Base-by-base conservation (phyloP, 345 rosid species). In the Turnera subulata region DNA sequence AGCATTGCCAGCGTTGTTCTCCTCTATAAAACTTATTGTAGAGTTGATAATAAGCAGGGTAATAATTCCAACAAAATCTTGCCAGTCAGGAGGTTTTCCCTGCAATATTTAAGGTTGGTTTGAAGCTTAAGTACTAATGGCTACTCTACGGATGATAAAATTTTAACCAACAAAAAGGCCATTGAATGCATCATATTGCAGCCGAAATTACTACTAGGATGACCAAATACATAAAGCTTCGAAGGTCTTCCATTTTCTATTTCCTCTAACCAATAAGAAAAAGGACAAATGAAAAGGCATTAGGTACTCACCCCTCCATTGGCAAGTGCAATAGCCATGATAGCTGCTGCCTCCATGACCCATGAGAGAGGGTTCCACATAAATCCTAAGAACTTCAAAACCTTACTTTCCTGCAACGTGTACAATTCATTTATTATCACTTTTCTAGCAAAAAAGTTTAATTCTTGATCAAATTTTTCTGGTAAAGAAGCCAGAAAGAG, bases 331-430 rank as follows among this genome's bases (percentile, higher is more conserved):
- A 84, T 84, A 21, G 90, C 90, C 90, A 84, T 81, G 64, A 84
- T 75, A 56, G 89, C 84, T 40, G 86, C 89, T 40, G 82, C 86
- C 77, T 84, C 89, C 89, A 84, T 84, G 26, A 81, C 89, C 89
- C 89, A 83, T 50, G 89, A 80, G 29, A 83, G 82, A 62, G 85
- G 89, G 48, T 83, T 83, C 89, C 89, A 84, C 89, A 83, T 80
- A 61, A 80, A 80, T 19, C 89, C 85, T 71, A 77, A 62, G 61
- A 79, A 79, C 71, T 84, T 84, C 58, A 79, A 64, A 59, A 84
- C 0, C 61, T 84, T 84, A 40, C 84, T 77, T 65, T 84, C 86
- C 90, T 81, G 80, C 46, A 65, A 60, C 55, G 37, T 38, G 44
- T 6, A 58, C 65, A 39, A 37, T 24, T 19, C 47, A 48, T 47